Conservation (phyloP, 208 protist species). For the Leishmania braziliensis region DNA sequence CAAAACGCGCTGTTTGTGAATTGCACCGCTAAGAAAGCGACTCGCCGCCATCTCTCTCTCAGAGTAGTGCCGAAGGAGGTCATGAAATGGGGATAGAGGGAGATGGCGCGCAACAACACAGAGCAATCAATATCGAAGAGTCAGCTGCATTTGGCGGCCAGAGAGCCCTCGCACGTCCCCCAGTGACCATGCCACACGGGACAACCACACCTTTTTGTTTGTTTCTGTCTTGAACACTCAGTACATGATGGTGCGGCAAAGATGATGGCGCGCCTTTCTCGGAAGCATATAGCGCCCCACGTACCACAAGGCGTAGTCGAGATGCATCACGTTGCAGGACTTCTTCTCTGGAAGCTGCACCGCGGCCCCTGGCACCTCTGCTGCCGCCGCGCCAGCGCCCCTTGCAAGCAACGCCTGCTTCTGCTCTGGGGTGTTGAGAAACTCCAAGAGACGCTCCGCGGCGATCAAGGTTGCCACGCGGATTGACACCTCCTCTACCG, state of each 20-base stretch:
- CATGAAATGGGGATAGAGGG: background rate
- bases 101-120: background rate
- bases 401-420: background rate
- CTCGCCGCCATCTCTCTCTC: background rate
- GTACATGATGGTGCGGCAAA: conserved; percentile 74
- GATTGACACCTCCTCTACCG: conserved; percentile 67
- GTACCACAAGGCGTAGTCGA: conserved; percentile 85
- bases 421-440: conserved; percentile 16
- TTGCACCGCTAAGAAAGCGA: background rate
- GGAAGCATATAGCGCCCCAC: conserved; percentile 55
- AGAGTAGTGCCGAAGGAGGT: background rate
- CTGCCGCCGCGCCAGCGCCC: background rate
- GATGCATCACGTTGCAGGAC: conserved; percentile 21
- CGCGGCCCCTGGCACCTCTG: background rate
- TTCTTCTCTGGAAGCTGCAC: background rate
- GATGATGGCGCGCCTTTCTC: conserved; percentile 53
- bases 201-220: background rate
- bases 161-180: background rate
- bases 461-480: conserved; percentile 63
- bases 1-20: background rate
- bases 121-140: background rate
- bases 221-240: conserved; percentile 3
- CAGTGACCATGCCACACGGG: background rate
- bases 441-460: conserved; percentile 51
- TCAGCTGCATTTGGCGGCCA: background rate